phyloP scores from a whole-genome alignment of 306 rosid genomes.

The Ceratonia siliqua region DNA sequence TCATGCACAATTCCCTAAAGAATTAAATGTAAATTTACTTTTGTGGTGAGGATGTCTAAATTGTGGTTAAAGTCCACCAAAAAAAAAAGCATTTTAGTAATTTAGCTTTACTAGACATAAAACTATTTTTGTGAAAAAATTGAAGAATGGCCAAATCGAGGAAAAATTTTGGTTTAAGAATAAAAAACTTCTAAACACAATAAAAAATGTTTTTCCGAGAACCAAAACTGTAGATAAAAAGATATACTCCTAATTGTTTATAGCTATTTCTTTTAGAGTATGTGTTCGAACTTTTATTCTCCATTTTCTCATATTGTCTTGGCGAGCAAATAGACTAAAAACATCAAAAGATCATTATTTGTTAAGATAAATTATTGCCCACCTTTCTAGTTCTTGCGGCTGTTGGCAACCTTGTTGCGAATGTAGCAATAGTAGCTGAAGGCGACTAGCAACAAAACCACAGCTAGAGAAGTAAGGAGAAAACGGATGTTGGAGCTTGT shows the following conservation, averaged over 20 bases:
- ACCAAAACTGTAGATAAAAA: background rate
- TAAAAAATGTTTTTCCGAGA: background rate
- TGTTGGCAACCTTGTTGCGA: slow-evolving; percentile 67
- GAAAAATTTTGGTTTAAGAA: background rate
- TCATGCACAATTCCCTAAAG: background rate
- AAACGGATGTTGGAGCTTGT: too few species aligned
- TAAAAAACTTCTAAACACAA: background rate
- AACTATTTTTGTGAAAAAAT: background rate
- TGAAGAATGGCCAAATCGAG: background rate
- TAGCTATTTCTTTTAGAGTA: background rate
- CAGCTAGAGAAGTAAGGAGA: slow-evolving; percentile 76
- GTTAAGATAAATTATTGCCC: slow-evolving; percentile 10
- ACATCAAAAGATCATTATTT: background rate
- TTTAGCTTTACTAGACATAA: background rate
- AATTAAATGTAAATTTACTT: background rate
- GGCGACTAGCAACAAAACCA: slow-evolving; percentile 71
- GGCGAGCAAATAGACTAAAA: slow-evolving; percentile 4
- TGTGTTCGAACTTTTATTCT: background rate
- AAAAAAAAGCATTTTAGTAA: background rate
- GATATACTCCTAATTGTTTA: background rate
- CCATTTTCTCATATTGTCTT: slow-evolving; percentile 15
- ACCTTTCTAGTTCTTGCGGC: slow-evolving; percentile 58
- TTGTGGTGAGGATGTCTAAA: background rate
- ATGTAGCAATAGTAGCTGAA: slow-evolving; percentile 89
- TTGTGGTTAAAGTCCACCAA: background rate